These are phyloP conservation scores for Plasmodium malariae DNA, from an alignment of 169 alveolate genomes.

Conservation along the genomic window DNA sequence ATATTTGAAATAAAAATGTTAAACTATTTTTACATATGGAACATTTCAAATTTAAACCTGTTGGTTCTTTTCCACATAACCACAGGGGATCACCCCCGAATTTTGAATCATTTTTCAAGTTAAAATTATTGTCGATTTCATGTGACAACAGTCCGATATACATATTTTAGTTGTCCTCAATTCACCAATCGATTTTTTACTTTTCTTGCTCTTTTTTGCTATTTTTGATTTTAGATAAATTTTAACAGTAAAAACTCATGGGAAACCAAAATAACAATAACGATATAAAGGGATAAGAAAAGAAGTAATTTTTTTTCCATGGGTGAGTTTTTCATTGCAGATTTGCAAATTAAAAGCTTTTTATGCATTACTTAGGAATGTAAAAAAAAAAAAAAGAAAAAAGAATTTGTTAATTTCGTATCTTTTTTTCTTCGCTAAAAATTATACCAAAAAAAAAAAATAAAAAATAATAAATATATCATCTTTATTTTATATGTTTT, in stretches of 20 bases:
- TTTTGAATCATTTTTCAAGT: conserved; percentile 65
- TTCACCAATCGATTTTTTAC: neutral
- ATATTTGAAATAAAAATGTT: conserved; percentile 67
- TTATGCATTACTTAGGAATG: no score
- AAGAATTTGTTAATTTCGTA: no score
- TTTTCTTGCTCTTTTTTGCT: neutral
- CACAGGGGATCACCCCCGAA: conserved; percentile 73
- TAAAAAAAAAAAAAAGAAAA: no score
- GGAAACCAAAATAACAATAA: neutral
- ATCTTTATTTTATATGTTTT: no score
- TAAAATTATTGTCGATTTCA: conserved; percentile 52
- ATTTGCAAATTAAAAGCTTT: no score
- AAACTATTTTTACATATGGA: conserved; percentile 35
- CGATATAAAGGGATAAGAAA: neutral
- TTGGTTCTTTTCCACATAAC: conserved; percentile 54
- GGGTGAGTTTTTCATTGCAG: no score
- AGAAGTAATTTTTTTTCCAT: no score
- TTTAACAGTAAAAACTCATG: neutral
- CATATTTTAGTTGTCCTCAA: conserved; percentile 21
- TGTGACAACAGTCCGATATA: conserved; percentile 63
- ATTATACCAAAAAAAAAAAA: no score
- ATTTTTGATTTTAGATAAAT: neutral
- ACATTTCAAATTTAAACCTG: conserved; percentile 43
- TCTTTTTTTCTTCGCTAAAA: no score
- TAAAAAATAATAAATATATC: no score